Base-by-base conservation (phyloP, 2,329 filamentous ascomycete species). In the Trichoderma sp. region DNA sequence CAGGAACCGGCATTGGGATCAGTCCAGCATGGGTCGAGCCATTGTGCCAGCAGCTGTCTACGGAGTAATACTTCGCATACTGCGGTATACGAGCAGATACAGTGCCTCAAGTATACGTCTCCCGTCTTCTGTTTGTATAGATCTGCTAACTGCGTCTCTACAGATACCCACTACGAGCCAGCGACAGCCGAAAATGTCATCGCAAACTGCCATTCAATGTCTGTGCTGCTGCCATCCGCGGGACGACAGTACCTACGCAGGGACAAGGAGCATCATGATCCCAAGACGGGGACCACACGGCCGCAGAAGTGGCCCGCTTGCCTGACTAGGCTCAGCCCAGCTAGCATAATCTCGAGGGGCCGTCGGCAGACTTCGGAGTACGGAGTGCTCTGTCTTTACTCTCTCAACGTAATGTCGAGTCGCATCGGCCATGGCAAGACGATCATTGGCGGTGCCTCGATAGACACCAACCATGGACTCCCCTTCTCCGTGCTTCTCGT, bases 231-330 rank as follows among this genome's bases (percentile, higher is more conserved):
- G 39, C 39, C n/a, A 22, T 4, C 39, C 2, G 12, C n/a, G 39
- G 17, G 17, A 42, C 39, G 17, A 15, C 17, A 45, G n/a, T 19
- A 45, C 39, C 12, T 2, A 45, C 10, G 39, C 39, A 45, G 19
- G 39, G 17, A 8, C 32, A 15, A 39, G 39, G 39, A 45, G n/a
- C 10, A n/a, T 12, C 37, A 5, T 54, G 17, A 19, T 32, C 50
- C 27, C 50, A 32, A 22, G 27, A 37, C 12, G 17, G 35, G 67
- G 60, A 45, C 45, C 42, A 67, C 45, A 50, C 52, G 67, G 67
- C 52, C 67, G 67, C 67, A 68, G 67, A n/a, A 35, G 67, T 68
- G 67, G 67, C 52, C 67, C 67, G 67, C 60, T 45, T 32, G 58
- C 57, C 66, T 39, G 58, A 29, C 66, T 67, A 67, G 50, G 52